Conservation (phyloP, 768 basidiomycete genomes). For the Pleurotus tuber-regium region DNA sequence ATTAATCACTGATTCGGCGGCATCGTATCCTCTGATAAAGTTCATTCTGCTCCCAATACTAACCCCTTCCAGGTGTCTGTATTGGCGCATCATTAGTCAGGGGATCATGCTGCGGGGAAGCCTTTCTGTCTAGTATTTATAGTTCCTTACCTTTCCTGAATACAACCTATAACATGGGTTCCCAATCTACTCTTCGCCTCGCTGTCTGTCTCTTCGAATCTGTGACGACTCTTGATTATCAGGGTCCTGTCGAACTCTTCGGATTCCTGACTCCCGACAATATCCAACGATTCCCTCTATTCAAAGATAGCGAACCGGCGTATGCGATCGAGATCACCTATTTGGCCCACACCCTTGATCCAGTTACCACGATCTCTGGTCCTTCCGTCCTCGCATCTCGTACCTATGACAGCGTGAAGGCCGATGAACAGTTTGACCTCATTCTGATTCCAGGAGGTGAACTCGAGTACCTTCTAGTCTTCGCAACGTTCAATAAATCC, state of each 20-base stretch:
- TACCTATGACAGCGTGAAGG: not conserved
- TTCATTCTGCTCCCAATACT: too few relatives aligned
- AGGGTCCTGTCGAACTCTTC: constrained; percentile 22
- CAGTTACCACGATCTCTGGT: constrained; percentile 14
- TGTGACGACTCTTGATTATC: constrained; percentile 21
- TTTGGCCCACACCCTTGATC: constrained; percentile 18
- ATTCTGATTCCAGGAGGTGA: constrained; percentile 5
- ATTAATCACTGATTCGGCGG: too few relatives aligned
- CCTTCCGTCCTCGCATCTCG: constrained; percentile 7
- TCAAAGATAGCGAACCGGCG: not conserved
- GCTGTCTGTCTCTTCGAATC: constrained; percentile 24
- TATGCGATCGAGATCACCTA: constrained; percentile 14
- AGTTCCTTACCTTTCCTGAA: too few relatives aligned
- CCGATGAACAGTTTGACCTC: constrained; percentile 5
- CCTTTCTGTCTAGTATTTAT: too few relatives aligned
- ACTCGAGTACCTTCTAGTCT: not conserved
- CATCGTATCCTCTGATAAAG: too few relatives aligned
- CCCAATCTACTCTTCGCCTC: constrained; percentile 7
- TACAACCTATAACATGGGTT: not conserved
- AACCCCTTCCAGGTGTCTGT: too few relatives aligned
- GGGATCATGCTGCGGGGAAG: too few relatives aligned
- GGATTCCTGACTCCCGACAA: constrained; percentile 2
- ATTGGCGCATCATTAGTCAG: too few relatives aligned
- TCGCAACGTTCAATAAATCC: not conserved
- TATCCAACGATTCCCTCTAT: not conserved